Evolutionary conservation across 106 monocot genomes (phyloP).

Genomic region (Acorus calamus): DNA sequence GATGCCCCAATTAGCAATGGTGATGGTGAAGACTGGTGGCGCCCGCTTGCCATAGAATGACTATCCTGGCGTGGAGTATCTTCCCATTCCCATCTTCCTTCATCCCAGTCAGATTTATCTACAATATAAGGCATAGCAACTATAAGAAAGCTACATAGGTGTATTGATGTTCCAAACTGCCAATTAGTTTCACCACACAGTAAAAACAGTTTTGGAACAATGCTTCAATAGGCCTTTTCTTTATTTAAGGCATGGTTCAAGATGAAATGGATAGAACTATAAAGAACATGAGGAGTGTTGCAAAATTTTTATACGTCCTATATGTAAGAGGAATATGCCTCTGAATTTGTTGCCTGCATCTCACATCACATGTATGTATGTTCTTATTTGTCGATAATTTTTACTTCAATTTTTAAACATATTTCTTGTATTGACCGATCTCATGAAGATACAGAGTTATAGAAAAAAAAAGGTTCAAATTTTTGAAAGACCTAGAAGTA

Average conservation of each 20-base stretch:
- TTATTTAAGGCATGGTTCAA: background rate
- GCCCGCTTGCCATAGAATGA: conserved; percentile 22
- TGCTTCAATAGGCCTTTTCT: too few species aligned
- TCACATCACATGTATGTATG: too few species aligned
- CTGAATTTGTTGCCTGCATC: too few species aligned
- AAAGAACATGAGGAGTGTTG: background rate
- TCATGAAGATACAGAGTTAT: too few species aligned
- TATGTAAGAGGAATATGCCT: too few species aligned
- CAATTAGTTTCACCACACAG: background rate
- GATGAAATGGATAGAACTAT: background rate
- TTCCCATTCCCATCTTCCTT: conserved; percentile 86
- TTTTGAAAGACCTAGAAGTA: too few species aligned
- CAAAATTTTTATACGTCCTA: too few species aligned
- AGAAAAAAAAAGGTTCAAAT: too few species aligned
- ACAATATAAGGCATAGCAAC: conserved; percentile 1
- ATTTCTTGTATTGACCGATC: too few species aligned
- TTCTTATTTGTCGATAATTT: too few species aligned
- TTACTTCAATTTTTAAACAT: too few species aligned
- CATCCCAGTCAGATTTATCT: conserved; percentile 82
- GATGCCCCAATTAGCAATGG: conserved; percentile 78
- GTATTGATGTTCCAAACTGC: background rate
- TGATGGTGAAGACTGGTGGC: conserved; percentile 46
- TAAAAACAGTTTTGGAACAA: too few species aligned
- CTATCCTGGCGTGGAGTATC: conserved; percentile 66
- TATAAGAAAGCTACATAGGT: background rate